These are phyloP conservation scores for Phlebopus sp. DNA, from an alignment of 1,284 basidiomycete genomes.

Conservation along the genomic window DNA sequence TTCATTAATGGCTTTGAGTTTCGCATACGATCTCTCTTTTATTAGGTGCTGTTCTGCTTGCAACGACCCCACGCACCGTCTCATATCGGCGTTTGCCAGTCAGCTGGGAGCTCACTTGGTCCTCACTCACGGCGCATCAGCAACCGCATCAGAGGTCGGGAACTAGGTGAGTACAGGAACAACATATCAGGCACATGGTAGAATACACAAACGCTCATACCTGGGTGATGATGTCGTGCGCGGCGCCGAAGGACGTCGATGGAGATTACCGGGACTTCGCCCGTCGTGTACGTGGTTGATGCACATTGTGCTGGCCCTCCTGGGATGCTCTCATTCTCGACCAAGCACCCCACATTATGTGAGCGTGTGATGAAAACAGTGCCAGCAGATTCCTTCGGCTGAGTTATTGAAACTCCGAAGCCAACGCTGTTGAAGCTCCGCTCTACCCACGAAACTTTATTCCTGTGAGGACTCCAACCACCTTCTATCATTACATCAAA, in stretches of 20 bases:
- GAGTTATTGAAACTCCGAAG: conserved; percentile 9
- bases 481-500: conserved; percentile 32
- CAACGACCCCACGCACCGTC: not conserved
- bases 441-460: conserved; percentile 7
- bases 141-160: not conserved
- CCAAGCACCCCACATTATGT: no score
- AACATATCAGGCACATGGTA: not conserved
- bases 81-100: not conserved
- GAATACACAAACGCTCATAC: not conserved
- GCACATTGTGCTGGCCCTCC: no score
- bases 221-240: not conserved
- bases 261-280: no score
- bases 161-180: no score
- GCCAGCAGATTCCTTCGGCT: no score
- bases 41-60: not conserved
- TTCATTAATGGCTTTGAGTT: not conserved
- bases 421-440: conserved; percentile 12
- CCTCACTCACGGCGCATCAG: not conserved
- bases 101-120: not conserved
- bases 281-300: no score
- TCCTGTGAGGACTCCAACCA: conserved; percentile 37
- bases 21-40: not conserved
- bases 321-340: no score
- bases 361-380: no score
- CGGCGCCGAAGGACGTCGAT: no score